Percentiles rank a stretch among this genome's conserved stretches.
These are phyloP conservation scores for Gnomoniopsis smithogilvyi DNA, from an alignment of 2,329 filamentous ascomycete genomes.

Conservation along the genomic window DNA sequence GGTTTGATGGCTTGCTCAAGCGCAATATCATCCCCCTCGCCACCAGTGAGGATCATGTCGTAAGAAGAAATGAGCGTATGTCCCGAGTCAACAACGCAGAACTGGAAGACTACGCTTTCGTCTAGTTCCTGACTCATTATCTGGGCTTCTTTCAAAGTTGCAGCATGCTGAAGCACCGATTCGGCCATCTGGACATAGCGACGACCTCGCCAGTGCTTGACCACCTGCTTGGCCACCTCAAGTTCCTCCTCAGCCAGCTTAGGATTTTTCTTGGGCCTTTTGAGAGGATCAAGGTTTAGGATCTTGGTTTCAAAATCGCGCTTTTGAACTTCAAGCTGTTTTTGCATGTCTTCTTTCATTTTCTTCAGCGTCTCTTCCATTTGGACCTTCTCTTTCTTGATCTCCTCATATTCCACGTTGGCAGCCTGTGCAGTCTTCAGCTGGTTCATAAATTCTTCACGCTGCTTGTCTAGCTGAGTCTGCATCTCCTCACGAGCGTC, in stretches of 20 bases:
- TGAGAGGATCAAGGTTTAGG: conserved; percentile 67
- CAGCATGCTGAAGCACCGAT: conserved; percentile 81
- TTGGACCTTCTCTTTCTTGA: conserved; percentile 74
- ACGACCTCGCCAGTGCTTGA: conserved; percentile 75
- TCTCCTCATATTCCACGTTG: conserved; percentile 76
- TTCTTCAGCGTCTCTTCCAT: conserved; percentile 80
- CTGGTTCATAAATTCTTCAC: conserved; percentile 76
- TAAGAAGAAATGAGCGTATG: conserved; percentile 91
- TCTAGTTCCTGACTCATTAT: conserved; percentile 97
- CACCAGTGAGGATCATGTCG: conserved; percentile 90
- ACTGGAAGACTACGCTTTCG: conserved; percentile 91
- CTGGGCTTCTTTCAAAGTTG: conserved; percentile 89
- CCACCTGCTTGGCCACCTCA: conserved; percentile 61
- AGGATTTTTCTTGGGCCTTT: conserved; percentile 57
- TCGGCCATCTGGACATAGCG: conserved; percentile 95
- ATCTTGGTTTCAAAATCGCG: conserved; percentile 82
- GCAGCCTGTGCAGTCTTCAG: conserved; percentile 72
- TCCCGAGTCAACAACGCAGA: conserved; percentile 83
- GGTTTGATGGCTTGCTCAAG: conserved; percentile 82
- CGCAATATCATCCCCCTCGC: conserved; percentile 78
- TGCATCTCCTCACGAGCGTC: conserved; percentile 82
- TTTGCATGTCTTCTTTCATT: conserved; percentile 85
- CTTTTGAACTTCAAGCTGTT: conserved; percentile 78
- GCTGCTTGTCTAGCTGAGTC: conserved; percentile 75
- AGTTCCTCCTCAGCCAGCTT: conserved; percentile 71